Base-by-base conservation (phyloP, 2,329 filamentous ascomycete species). In the Huntiella abstrusa region DNA sequence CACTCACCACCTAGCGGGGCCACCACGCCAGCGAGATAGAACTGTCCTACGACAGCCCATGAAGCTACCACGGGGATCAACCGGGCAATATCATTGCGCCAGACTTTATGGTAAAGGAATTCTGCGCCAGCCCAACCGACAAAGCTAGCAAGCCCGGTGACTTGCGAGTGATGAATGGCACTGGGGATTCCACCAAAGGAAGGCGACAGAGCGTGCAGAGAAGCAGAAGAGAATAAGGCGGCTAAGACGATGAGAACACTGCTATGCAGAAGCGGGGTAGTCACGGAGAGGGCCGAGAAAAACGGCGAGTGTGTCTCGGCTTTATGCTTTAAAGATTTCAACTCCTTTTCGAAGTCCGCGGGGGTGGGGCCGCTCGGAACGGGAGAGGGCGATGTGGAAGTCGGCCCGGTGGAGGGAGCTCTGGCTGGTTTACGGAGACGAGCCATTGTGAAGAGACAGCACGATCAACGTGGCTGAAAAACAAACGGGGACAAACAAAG, bases 181-280 rank as follows among this genome's bases (percentile, higher is more conserved):
- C 85, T 69, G 1, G 88, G 83, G 34, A 93, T 83, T 12, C 79
- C 77, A 45, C 91, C 91, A 61, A 92, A 96, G 8, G 92, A 81
- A 2, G 91, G 91, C 15, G 85, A 83, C 33, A 96, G 68, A 35
- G 74, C 78, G 51, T 86, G 68, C 57, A 84, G 75, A 1, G 83
- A 88, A 49, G 80, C 72, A 51, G 77, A 75, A 41, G 80, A 78
- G 50, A 72, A 76, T 37, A 78, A 58, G 39, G 77, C 82, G 7
- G 73, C 68, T 40, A 82, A 64, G 19, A 65, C 54, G 13, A 65
- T 53, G 13, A 64, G 52, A 49, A 68, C 52, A 42, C 58, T 52
- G 28, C 55, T 53, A 51, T 71, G 67, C 12, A 60, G 57, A 7
- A 52, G 44, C 11, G 58, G 51, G 59, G 60, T 19, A 58, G 11